Evolutionary conservation across 176 grass and related monocot species (phyloP).

Genomic region (Carex myosuroides): DNA sequence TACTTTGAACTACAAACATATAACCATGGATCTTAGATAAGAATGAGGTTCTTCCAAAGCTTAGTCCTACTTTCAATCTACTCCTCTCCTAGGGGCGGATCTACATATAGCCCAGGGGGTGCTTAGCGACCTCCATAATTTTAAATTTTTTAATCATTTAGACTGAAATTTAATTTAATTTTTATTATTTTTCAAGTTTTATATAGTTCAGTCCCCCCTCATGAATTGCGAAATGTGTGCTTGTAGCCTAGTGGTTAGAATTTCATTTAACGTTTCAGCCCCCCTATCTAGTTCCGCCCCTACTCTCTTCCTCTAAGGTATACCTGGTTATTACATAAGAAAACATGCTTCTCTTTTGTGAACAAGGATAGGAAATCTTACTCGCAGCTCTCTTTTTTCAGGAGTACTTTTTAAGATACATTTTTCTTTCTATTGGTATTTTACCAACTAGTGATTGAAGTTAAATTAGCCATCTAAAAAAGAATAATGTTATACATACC

Average conservation of each 20-base stretch:
- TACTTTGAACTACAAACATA: neutral
- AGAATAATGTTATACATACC: constrained; percentile 40
- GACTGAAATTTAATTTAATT: no score
- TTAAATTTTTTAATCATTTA: no score
- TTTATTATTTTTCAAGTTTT: no score
- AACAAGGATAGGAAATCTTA: neutral
- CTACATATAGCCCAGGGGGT: no score
- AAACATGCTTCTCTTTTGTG: neutral
- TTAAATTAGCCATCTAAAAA: neutral
- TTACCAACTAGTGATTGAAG: constrained; percentile 4
- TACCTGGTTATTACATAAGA: neutral
- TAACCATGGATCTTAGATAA: neutral
- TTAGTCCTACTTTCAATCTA: neutral
- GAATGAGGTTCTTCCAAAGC: neutral
- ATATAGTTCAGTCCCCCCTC: no score
- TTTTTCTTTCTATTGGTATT: neutral
- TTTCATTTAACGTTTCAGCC: no score
- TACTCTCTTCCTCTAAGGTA: neutral
- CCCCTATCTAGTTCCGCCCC: neutral
- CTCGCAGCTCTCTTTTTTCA: neutral
- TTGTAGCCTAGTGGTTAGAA: no score
- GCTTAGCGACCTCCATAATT: no score
- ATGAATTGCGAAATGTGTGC: no score
- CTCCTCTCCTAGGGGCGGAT: neutral
- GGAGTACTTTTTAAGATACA: neutral